phyloP scores from a whole-genome alignment of 441 rosid genomes.

The Iberis amara region DNA sequence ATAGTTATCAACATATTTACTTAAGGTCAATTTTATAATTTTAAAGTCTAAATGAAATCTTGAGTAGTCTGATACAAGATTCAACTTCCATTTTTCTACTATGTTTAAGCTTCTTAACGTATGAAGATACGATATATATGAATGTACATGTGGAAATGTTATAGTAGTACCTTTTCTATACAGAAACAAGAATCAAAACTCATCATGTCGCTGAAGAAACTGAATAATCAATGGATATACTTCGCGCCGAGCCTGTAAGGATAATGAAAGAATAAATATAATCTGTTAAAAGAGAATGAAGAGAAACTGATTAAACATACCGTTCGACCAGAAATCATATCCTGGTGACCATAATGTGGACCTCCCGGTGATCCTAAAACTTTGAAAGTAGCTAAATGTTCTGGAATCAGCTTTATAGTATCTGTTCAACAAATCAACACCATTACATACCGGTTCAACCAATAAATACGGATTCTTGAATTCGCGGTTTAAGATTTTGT shows the following conservation, averaged over 20 bases:
- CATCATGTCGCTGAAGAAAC: slow-evolving; percentile 45
- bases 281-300: not conserved
- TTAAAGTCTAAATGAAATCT: too few relatives aligned
- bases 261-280: slow-evolving; percentile 1
- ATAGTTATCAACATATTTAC: not conserved
- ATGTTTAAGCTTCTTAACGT: not conserved
- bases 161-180: slow-evolving; percentile 1
- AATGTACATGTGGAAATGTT: not conserved
- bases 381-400: slow-evolving; percentile 40
- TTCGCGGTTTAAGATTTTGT: not conserved
- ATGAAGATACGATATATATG: slow-evolving; percentile 1
- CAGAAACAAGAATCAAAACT: slow-evolving; percentile 10
- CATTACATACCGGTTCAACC: not conserved
- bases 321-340: slow-evolving; percentile 40
- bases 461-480: not conserved
- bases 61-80: too few relatives aligned
- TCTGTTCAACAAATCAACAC: slow-evolving; percentile 35
- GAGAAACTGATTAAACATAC: slow-evolving; percentile 31
- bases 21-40: not conserved
- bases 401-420: slow-evolving; percentile 50
- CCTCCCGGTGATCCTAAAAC: slow-evolving; percentile 55
- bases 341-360: slow-evolving; percentile 63
- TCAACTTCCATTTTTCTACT: too few relatives aligned
- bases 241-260: slow-evolving; percentile 40
- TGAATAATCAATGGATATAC: slow-evolving; percentile 41